phyloP scores from a whole-genome alignment of 163 green algal genomes.

The Chlamydomonas reinhardtii region DNA sequence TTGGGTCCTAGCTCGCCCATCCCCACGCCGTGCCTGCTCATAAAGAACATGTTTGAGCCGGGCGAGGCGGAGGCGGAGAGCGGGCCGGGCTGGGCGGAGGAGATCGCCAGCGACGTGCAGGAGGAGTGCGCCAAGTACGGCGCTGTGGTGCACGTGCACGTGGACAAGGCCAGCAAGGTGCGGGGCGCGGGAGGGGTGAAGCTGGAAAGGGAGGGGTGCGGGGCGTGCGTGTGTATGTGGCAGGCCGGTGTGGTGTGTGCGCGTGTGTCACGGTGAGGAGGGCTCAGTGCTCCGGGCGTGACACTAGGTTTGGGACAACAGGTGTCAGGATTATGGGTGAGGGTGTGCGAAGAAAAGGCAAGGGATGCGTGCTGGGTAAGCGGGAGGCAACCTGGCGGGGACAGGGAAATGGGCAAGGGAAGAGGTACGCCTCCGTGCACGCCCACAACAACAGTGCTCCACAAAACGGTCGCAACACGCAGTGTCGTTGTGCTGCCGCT shows the following conservation, averaged over 20 bases:
- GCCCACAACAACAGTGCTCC: background rate
- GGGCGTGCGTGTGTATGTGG: background rate
- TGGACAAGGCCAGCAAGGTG: slow-evolving; percentile 91
- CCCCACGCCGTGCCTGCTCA: slow-evolving; percentile 92
- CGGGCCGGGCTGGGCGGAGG: slow-evolving; percentile 89
- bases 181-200: background rate
- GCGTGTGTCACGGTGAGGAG: background rate
- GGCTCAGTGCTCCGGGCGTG: too few species aligned
- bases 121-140: slow-evolving; percentile 96
- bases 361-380: too few species aligned
- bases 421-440: background rate
- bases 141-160: slow-evolving; percentile 85
- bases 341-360: too few species aligned
- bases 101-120: slow-evolving; percentile 93
- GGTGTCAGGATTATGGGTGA: too few species aligned
- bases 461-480: background rate
- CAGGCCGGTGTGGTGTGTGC: background rate
- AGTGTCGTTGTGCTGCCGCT: slow-evolving; percentile 24
- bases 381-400: too few species aligned
- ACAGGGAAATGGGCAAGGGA: background rate
- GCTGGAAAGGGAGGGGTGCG: too few species aligned
- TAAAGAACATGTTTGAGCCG: slow-evolving; percentile 98
- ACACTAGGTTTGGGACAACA: too few species aligned
- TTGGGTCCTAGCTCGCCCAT: slow-evolving; percentile 93
- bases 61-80: slow-evolving; percentile 75